These are phyloP conservation scores for Massariosphaeria phaeospora DNA, from an alignment of 495 filamentous ascomycete genomes.

Conservation along the genomic window DNA sequence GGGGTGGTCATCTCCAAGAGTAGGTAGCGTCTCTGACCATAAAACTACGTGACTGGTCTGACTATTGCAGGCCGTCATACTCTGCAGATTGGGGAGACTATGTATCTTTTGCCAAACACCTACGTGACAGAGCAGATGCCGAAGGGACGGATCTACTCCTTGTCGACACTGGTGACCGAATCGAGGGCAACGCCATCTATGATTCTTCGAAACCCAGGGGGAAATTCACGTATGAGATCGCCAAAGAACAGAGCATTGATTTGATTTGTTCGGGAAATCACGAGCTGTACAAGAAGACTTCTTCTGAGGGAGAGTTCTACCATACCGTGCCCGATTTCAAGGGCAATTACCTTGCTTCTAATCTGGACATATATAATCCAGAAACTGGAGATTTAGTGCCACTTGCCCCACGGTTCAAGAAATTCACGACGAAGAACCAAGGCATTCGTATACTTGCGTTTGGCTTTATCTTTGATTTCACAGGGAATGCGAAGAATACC, in stretches of 20 bases:
- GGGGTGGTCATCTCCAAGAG: conserved; percentile 89
- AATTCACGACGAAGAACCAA: conserved; percentile 84
- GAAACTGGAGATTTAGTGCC: conserved; percentile 63
- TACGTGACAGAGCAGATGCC: conserved; percentile 71
- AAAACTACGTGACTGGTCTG: not conserved
- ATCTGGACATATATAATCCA: conserved; percentile 81
- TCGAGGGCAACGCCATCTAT: conserved; percentile 96
- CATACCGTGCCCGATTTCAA: conserved; percentile 39
- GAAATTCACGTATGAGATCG: conserved; percentile 78
- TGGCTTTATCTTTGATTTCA: conserved; percentile 93
- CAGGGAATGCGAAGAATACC: conserved; percentile 81
- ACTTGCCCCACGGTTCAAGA: conserved; percentile 74
- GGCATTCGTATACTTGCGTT: conserved; percentile 79
- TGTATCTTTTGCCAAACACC: conserved; percentile 80
- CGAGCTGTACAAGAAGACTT: conserved; percentile 79
- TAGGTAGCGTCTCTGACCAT: conserved; percentile 38
- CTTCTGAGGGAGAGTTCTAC: conserved; percentile 69
- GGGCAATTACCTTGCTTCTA: conserved; percentile 76
- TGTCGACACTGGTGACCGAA: conserved; percentile 87
- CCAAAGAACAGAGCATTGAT: conserved; percentile 76
- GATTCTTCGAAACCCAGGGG: conserved; percentile 85
- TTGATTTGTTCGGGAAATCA: conserved; percentile 88
- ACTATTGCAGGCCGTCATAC: conserved; percentile 44
- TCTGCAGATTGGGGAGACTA: conserved; percentile 98
- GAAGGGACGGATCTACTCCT: conserved; percentile 78